These are phyloP conservation scores for Otatea glauca DNA, from an alignment of 176 grass and related monocot species.

Conservation along the genomic window DNA sequence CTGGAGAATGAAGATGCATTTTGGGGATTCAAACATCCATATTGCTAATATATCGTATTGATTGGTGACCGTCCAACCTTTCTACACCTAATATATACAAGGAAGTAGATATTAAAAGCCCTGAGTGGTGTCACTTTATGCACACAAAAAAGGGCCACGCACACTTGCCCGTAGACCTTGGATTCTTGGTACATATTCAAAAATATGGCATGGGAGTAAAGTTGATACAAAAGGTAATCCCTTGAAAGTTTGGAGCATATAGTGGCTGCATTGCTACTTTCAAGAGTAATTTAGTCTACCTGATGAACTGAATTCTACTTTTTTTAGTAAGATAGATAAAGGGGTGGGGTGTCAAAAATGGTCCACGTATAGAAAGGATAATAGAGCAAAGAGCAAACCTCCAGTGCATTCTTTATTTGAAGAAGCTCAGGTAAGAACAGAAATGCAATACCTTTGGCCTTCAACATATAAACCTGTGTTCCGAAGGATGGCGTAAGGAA, in stretches of 20 bases:
- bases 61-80: not conserved
- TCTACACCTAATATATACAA: not conserved
- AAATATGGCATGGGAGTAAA: constrained; percentile 9
- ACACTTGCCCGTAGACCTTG: not conserved
- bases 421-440: constrained; percentile 92
- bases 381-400: constrained; percentile 55
- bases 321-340: not conserved
- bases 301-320: constrained; percentile 6
- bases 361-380: constrained; percentile 28
- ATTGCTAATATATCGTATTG: not conserved
- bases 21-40: not conserved
- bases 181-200: not conserved
- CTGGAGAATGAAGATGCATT: constrained; percentile 3
- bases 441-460: constrained; percentile 96
- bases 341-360: not conserved
- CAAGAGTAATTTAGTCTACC: not conserved
- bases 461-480: constrained; percentile 93
- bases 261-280: not conserved
- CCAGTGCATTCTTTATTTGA: constrained; percentile 93
- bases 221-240: not conserved
- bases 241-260: not conserved
- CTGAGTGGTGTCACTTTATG: not conserved
- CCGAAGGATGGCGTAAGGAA: constrained; percentile 6
- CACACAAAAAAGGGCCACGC: not conserved
- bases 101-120: not conserved